Evolutionary conservation across 116 monocot species (phyloP).

Genomic region (Zostera marina): DNA sequence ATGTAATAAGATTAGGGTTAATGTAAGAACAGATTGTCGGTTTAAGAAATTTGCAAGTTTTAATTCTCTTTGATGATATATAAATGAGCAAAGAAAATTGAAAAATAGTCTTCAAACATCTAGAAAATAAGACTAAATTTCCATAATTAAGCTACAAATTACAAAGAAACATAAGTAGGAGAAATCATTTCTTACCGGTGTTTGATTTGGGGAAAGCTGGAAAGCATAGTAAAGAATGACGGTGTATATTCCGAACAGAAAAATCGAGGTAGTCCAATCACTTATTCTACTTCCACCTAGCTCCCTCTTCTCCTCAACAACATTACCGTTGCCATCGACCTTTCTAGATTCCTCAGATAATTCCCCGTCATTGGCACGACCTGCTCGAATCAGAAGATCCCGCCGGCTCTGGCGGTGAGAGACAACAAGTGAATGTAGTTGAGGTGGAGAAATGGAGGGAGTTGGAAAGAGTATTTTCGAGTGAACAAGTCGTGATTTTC

Average conservation of each 20-base stretch:
- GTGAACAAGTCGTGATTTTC: not conserved
- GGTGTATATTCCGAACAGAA: slow-evolving; percentile 74
- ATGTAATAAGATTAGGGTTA: no score
- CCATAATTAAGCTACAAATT: not conserved
- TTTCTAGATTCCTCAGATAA: not conserved
- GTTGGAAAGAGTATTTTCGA: not conserved
- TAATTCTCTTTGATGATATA: not conserved
- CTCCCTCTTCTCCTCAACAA: not conserved
- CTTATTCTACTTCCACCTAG: slow-evolving; percentile 1
- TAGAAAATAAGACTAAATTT: not conserved
- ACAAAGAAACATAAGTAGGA: not conserved
- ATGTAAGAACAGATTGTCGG: no score
- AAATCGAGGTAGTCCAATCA: slow-evolving; percentile 64
- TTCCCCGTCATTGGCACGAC: no score
- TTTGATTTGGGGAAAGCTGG: slow-evolving; percentile 67
- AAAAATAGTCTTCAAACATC: not conserved
- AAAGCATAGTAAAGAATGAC: slow-evolving; percentile 73
- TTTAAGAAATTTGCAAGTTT: no score
- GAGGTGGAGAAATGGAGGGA: not conserved
- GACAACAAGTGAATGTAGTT: not conserved
- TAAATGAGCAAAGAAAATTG: not conserved
- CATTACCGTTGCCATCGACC: not conserved
- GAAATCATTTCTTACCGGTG: slow-evolving; percentile 37
- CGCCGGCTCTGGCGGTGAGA: no score
- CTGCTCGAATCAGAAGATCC: no score